These are phyloP conservation scores for Pseudogymnoascus sp. DNA, from an alignment of 2,329 filamentous ascomycete species.

Conservation along the genomic window DNA sequence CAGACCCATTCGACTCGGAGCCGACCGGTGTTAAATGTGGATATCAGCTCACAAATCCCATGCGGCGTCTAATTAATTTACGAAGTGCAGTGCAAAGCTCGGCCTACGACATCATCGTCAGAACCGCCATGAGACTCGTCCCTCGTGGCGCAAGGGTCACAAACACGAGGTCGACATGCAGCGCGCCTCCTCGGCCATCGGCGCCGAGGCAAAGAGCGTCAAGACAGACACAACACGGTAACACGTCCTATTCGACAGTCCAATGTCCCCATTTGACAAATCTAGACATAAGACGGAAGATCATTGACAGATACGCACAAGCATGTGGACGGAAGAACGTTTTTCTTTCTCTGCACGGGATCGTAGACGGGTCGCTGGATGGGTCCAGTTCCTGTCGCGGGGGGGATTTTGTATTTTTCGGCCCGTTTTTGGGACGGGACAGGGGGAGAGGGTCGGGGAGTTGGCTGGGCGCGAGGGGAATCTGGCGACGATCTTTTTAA, in stretches of 20 bases:
- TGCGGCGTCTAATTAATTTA: not conserved
- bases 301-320: not conserved
- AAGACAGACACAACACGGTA: not conserved
- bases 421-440: conserved; percentile 4
- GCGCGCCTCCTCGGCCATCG: not conserved
- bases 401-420: not conserved
- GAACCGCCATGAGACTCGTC: not conserved
- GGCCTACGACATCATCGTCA: not conserved
- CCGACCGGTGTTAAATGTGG: not conserved
- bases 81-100: not conserved
- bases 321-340: not conserved
- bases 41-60: not conserved
- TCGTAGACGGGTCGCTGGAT: not conserved
- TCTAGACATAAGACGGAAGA: not conserved
- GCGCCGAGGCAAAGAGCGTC: not conserved
- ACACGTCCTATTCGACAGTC: not conserved
- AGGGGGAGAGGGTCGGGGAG: not conserved
- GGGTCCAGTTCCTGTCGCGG: not conserved
- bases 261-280: not conserved
- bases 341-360: not conserved
- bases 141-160: not conserved
- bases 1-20: not conserved
- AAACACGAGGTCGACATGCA: not conserved
- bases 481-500: not conserved
- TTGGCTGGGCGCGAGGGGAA: not conserved